Evolutionary conservation across 1,284 basidiomycete genomes (phyloP).

Genomic region (Ganoderma sinense): DNA sequence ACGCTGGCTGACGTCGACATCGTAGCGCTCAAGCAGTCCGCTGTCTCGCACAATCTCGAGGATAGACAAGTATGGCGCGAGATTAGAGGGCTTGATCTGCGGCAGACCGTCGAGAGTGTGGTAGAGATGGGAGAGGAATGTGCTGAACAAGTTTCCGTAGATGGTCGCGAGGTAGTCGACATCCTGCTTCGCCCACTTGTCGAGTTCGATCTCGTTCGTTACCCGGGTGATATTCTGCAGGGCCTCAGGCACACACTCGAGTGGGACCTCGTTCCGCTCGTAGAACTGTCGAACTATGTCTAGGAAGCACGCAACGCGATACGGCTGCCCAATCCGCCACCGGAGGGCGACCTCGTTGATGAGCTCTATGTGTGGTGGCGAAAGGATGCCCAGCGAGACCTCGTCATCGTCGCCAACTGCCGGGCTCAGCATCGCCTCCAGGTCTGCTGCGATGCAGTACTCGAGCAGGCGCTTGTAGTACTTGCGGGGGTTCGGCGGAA

Average conservation of each 20-base stretch:
- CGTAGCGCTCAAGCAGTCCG: conserved; percentile 70
- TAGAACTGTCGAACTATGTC: conserved; percentile 90
- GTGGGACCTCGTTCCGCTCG: conserved; percentile 89
- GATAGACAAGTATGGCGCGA: conserved; percentile 70
- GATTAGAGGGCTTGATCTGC: conserved; percentile 71
- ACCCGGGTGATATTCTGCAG: conserved; percentile 77
- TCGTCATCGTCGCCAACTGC: conserved; percentile 95
- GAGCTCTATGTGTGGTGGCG: conserved; percentile 80
- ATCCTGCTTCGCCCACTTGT: conserved; percentile 84
- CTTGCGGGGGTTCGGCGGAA: conserved; percentile 88
- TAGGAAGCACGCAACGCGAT: conserved; percentile 84
- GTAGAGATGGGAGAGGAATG: conserved; percentile 87
- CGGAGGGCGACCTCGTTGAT: conserved; percentile 88
- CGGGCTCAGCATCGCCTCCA: conserved; percentile 88
- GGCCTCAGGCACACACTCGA: conserved; percentile 95
- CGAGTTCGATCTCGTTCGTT: conserved; percentile 72
- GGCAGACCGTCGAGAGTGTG: conserved; percentile 83
- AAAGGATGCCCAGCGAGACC: conserved; percentile 95
- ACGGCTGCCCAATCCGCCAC: conserved; percentile 89
- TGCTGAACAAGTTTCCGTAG: conserved; percentile 83
- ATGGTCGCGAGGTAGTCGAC: conserved; percentile 76
- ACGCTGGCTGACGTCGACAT: conserved; percentile 70
- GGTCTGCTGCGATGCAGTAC: conserved; percentile 84
- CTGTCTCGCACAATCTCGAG: conserved; percentile 78
- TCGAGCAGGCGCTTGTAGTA: conserved; percentile 89